Evolutionary conservation across 352 stramenopile genomes (phyloP).

Genomic region (Phytophthora tubulina): DNA sequence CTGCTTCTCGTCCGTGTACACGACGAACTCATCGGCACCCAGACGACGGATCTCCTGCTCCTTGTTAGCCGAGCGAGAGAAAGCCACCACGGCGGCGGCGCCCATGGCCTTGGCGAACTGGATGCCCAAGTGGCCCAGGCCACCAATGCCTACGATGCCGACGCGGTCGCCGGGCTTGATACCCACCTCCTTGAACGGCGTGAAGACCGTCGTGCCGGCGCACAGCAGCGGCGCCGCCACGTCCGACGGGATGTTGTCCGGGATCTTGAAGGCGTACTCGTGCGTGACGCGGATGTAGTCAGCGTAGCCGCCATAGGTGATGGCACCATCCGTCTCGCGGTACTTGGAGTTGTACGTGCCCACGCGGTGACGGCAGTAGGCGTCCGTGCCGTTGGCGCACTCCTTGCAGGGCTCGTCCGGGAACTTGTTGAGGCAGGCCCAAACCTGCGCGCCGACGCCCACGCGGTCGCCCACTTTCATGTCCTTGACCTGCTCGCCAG

Average conservation of each 20-base stretch:
- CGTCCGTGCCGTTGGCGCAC: slow-evolving; percentile 64
- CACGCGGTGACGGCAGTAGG: slow-evolving; percentile 63
- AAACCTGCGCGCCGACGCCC: slow-evolving; percentile 36
- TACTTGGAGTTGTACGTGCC: slow-evolving; percentile 62
- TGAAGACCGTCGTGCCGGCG: slow-evolving; percentile 26
- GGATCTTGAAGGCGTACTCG: slow-evolving; percentile 63
- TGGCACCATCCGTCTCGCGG: slow-evolving; percentile 43
- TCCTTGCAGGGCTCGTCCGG: slow-evolving; percentile 59
- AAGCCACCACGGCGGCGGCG: slow-evolving; percentile 59
- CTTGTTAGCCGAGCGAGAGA: slow-evolving; percentile 78
- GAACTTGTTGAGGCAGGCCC: slow-evolving; percentile 67
- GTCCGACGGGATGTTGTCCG: slow-evolving; percentile 30
- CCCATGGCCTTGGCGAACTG: slow-evolving; percentile 84
- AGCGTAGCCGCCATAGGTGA: slow-evolving; percentile 68
- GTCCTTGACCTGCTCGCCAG: slow-evolving; percentile 21
- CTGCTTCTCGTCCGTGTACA: slow-evolving; percentile 56
- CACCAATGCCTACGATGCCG: slow-evolving; percentile 84
- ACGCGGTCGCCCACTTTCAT: slow-evolving; percentile 32
- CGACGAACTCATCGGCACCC: slow-evolving; percentile 70
- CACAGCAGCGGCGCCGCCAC: slow-evolving; percentile 21
- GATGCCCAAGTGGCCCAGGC: slow-evolving; percentile 85
- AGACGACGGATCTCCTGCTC: slow-evolving; percentile 58
- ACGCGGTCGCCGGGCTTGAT: slow-evolving; percentile 64
- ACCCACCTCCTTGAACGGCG: slow-evolving; percentile 53
- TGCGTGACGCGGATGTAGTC: slow-evolving; percentile 68